These are phyloP conservation scores for Ustilago hordei DNA, from an alignment of 1,284 basidiomycete species.

Conservation along the genomic window DNA sequence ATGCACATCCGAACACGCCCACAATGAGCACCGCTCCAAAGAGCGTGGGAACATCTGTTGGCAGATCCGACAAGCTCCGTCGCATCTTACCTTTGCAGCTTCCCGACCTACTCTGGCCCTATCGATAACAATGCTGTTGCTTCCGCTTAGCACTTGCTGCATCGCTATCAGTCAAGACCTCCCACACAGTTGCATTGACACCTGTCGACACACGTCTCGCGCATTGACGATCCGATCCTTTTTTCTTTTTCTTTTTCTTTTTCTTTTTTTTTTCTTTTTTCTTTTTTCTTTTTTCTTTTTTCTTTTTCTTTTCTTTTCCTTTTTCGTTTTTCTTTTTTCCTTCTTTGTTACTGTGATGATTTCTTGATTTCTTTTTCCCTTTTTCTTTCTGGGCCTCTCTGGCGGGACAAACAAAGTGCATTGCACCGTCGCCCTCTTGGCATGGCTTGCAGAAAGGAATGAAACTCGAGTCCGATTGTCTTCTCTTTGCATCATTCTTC, in stretches of 20 bases:
- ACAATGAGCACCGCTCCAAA: conserved; percentile 8
- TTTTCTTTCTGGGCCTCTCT: neutral
- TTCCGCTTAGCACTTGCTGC: neutral
- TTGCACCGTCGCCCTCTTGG: neutral
- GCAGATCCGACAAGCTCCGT: conserved; percentile 6
- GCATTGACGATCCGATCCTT: neutral
- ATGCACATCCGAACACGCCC: neutral
- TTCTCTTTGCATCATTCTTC: conserved; percentile 2
- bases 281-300: neutral
- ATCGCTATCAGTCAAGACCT: neutral
- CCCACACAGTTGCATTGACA: conserved; percentile 10
- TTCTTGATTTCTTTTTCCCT: too few relatives aligned
- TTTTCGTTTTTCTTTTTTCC: neutral
- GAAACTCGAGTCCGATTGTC: conserved; percentile 31
- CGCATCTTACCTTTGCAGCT: neutral
- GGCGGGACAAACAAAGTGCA: conserved; percentile 33
- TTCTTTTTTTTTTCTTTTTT: neutral
- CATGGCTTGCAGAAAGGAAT: conserved; percentile 13
- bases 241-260: neutral
- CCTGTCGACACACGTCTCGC: conserved; percentile 31
- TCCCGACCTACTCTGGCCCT: neutral
- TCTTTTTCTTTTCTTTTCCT: neutral
- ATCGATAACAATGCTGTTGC: conserved; percentile 9
- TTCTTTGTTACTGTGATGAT: neutral
- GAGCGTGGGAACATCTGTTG: conserved; percentile 25